These are phyloP conservation scores for Citrus mangshanensis DNA, from an alignment of 345 rosid genomes.

Conservation along the genomic window DNA sequence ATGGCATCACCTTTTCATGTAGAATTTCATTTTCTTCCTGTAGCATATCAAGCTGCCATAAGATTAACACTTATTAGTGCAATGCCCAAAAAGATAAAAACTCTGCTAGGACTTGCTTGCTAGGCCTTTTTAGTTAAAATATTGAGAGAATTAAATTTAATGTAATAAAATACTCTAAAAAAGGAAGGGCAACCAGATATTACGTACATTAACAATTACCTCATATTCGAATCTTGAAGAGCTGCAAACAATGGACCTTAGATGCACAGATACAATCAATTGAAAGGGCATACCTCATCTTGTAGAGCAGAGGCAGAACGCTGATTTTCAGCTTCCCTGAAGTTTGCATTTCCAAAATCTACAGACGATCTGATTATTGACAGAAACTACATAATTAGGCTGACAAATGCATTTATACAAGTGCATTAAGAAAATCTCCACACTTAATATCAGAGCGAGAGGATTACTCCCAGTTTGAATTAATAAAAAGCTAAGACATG, in stretches of 20 bases:
- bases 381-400: constrained; percentile 16
- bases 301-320: constrained; percentile 69
- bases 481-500: not conserved
- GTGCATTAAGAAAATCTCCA: not conserved
- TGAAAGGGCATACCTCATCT: constrained; percentile 61
- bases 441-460: not conserved
- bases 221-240: not conserved
- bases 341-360: constrained; percentile 50
- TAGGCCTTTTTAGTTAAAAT: not conserved
- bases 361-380: constrained; percentile 42
- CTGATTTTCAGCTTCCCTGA: constrained; percentile 50
- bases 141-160: too few relatives aligned
- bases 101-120: not conserved
- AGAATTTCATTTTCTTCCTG: constrained; percentile 67
- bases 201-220: constrained; percentile 2
- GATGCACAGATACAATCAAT: constrained; percentile 4
- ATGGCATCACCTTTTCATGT: constrained; percentile 51
- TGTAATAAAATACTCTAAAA: not conserved
- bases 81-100: not conserved
- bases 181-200: not conserved
- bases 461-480: not conserved
- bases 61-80: constrained; percentile 11
- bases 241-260: constrained; percentile 1
- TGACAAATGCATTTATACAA: constrained; percentile 1
- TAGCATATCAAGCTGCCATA: constrained; percentile 74